Evolutionary conservation across 495 filamentous ascomycete species (phyloP).

Genomic region (Bacidia rubella): DNA sequence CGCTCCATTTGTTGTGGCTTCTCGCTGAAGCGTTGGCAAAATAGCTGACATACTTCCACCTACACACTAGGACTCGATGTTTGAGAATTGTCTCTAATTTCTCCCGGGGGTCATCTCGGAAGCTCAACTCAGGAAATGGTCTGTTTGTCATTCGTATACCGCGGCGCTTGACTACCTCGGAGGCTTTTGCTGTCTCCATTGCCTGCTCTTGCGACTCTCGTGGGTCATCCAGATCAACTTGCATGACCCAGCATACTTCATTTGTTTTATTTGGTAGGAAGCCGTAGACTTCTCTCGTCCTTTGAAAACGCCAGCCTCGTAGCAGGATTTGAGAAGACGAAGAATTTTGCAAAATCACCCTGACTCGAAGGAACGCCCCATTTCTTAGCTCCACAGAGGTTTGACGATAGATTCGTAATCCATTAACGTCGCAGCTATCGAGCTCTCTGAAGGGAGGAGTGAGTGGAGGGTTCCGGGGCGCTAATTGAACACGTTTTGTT

Average conservation of each 20-base stretch:
- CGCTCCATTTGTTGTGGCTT: constrained; percentile 13
- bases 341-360: constrained; percentile 23
- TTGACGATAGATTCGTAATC: not conserved
- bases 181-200: constrained; percentile 28
- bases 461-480: constrained; percentile 7
- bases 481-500: not conserved
- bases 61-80: constrained; percentile 25
- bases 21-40: constrained; percentile 19
- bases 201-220: constrained; percentile 28
- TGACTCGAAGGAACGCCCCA: constrained; percentile 30
- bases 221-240: constrained; percentile 31
- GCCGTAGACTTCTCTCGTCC: constrained; percentile 27
- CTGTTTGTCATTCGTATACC: constrained; percentile 40
- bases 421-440: constrained; percentile 2
- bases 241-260: constrained; percentile 39
- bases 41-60: constrained; percentile 23
- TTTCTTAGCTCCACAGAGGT: constrained; percentile 23
- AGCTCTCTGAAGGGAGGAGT: constrained; percentile 4
- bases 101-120: constrained; percentile 13
- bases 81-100: constrained; percentile 17
- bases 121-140: constrained; percentile 26
- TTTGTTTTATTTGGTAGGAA: constrained; percentile 33
- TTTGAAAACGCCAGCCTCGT: constrained; percentile 29
- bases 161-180: constrained; percentile 24
- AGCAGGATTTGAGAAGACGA: constrained; percentile 20